Percentiles rank a stretch among this genome's conserved stretches.
phyloP scores from a whole-genome alignment of 2,329 filamentous ascomycete genomes.

The Apiospora arundinis region DNA sequence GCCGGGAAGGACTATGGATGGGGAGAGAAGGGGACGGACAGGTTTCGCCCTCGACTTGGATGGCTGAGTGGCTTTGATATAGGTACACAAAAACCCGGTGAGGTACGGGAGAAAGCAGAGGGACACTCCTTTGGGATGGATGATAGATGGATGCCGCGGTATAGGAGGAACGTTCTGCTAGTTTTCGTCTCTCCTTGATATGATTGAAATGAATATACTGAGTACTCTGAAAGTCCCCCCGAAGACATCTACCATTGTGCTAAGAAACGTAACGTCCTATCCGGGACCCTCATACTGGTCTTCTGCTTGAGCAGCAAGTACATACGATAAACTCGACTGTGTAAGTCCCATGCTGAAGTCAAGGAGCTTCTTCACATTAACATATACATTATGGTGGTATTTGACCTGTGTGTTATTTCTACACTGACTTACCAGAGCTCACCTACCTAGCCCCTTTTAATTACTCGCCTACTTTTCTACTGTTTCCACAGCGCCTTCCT shows the following conservation, averaged over 20 bases:
- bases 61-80: not conserved
- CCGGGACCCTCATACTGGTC: too few relatives aligned
- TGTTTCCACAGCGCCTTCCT: not conserved
- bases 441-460: not conserved
- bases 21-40: not conserved
- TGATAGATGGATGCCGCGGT: slow-evolving; percentile 8
- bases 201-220: not conserved
- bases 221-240: not conserved
- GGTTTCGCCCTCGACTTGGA: not conserved
- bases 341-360: too few relatives aligned
- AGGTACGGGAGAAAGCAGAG: not conserved
- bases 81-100: not conserved
- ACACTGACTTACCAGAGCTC: not conserved
- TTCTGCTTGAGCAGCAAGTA: too few relatives aligned
- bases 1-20: not conserved
- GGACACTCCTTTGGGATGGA: not conserved
- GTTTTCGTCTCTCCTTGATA: slow-evolving; percentile 5
- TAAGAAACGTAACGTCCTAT: not conserved
- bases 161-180: not conserved
- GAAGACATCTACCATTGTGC: not conserved
- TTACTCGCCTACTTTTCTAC: not conserved
- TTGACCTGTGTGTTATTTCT: not conserved
- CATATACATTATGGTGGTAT: not conserved
- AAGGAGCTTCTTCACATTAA: too few relatives aligned
- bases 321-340: too few relatives aligned